phyloP scores from a whole-genome alignment of 2,329 filamentous ascomycete species.

The Fusarium chaquense region DNA sequence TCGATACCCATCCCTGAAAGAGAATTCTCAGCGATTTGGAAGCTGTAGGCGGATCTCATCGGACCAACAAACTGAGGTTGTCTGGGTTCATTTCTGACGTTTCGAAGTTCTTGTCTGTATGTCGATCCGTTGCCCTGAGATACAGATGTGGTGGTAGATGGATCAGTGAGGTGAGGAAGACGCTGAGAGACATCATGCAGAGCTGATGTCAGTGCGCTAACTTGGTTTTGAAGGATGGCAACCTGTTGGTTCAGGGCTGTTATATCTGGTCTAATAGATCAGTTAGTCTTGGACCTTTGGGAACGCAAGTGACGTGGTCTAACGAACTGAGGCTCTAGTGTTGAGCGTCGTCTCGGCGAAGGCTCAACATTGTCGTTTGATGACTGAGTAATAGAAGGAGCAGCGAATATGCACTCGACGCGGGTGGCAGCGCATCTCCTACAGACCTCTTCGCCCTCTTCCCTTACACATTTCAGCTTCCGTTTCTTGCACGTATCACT shows the following conservation, averaged over 20 bases:
- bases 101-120: slow-evolving; percentile 11
- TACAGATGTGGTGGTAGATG: slow-evolving; percentile 4
- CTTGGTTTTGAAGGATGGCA: not conserved
- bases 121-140: not conserved
- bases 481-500: slow-evolving; percentile 26
- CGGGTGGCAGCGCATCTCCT: slow-evolving; percentile 2
- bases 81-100: not conserved
- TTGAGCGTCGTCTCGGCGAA: not conserved
- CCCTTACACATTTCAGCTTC: slow-evolving; percentile 20
- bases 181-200: slow-evolving; percentile 16
- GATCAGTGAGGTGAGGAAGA: not conserved
- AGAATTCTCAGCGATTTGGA: slow-evolving; percentile 17
- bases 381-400: not conserved
- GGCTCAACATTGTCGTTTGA: not conserved
- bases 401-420: slow-evolving; percentile 7
- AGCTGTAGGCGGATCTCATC: slow-evolving; percentile 12
- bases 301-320: too few relatives aligned
- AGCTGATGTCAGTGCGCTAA: not conserved
- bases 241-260: slow-evolving; percentile 5
- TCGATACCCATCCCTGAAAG: slow-evolving; percentile 3
- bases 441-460: not conserved
- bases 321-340: not conserved
- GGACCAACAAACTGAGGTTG: slow-evolving; percentile 15
- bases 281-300: not conserved
- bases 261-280: not conserved